phyloP scores from a whole-genome alignment of 179 eudicot species.

The Heliamphora pulchella region DNA sequence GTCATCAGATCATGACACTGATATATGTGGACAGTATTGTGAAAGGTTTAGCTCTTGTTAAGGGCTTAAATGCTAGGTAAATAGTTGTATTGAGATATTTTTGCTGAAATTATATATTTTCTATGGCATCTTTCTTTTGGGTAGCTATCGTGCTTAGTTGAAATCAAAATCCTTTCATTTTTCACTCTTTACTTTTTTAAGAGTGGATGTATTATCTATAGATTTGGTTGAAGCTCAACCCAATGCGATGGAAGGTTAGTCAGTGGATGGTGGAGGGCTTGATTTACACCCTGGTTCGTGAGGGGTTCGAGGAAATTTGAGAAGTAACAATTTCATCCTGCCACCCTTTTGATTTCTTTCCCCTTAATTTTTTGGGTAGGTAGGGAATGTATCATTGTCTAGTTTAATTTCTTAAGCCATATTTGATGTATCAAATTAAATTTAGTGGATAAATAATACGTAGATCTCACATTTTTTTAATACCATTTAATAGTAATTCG shows the following conservation, averaged over 20 bases:
- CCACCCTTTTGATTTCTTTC: background rate
- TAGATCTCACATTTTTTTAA: too few relatives aligned
- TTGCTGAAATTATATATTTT: background rate
- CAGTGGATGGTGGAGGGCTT: background rate
- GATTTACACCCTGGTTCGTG: background rate
- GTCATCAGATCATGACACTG: background rate
- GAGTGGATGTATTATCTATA: background rate
- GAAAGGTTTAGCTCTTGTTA: background rate
- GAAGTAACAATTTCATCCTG: background rate
- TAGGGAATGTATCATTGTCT: background rate
- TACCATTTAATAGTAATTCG: too few relatives aligned
- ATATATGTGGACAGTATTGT: background rate
- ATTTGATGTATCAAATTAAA: too few relatives aligned
- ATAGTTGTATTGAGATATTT: background rate
- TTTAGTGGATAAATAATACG: too few relatives aligned
- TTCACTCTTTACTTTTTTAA: background rate
- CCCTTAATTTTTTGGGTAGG: background rate
- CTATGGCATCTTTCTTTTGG: background rate
- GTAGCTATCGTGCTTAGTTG: background rate
- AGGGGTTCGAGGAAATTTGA: background rate
- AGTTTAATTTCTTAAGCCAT: background rate
- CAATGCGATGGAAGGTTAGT: background rate
- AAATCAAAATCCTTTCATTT: background rate
- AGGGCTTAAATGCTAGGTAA: background rate
- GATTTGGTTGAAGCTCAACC: background rate